These are phyloP conservation scores for Hanseniaspora clermontiae DNA, from an alignment of 805 yeast species.

Conservation along the genomic window DNA sequence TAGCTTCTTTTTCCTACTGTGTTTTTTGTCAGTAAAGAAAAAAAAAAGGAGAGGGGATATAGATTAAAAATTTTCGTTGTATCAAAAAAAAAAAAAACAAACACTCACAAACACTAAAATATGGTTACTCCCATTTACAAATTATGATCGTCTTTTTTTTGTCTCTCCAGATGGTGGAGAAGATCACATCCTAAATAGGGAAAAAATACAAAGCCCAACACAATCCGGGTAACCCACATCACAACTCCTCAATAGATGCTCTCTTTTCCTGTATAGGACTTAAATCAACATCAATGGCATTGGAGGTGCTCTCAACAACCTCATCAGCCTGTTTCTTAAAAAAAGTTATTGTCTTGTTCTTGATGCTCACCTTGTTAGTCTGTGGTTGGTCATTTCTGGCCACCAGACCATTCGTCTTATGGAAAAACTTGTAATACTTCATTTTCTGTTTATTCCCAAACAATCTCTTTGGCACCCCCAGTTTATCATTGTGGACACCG, in stretches of 20 bases:
- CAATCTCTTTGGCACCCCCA: neutral
- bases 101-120: too few relatives aligned
- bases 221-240: constrained; percentile 1
- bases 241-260: constrained; percentile 23
- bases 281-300: constrained; percentile 14
- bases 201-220: neutral
- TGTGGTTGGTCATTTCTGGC: constrained; percentile 8
- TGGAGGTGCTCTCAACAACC: neutral
- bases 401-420: neutral
- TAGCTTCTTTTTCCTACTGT: too few relatives aligned
- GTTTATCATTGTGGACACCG: neutral
- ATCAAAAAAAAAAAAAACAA: too few relatives aligned
- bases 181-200: neutral
- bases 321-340: constrained; percentile 15
- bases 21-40: too few relatives aligned
- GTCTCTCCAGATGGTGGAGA: neutral
- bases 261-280: constrained; percentile 27
- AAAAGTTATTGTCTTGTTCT: constrained; percentile 5
- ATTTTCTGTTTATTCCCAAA: neutral
- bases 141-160: too few relatives aligned
- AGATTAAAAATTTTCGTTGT: too few relatives aligned
- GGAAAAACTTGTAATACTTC: constrained; percentile 4
- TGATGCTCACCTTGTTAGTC: constrained; percentile 1
- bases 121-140: too few relatives aligned
- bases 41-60: too few relatives aligned